Conservation (phyloP, 148 eudicot species). For the Polygonum maritimum region DNA sequence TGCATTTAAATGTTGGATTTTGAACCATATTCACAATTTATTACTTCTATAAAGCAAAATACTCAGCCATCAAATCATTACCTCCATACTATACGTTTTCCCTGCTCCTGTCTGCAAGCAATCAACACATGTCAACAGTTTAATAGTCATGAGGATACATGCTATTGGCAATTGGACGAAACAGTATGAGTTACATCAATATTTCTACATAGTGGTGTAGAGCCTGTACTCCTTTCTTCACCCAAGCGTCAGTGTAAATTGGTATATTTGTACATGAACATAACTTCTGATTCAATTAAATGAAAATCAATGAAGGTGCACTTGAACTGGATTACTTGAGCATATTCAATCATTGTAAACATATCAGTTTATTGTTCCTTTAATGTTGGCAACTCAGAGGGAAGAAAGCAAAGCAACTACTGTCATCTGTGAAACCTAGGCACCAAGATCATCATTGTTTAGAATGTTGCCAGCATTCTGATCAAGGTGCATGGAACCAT, state of each 20-base stretch:
- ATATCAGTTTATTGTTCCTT: neutral
- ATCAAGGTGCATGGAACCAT: neutral
- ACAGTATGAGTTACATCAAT: neutral
- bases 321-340: neutral
- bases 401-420: neutral
- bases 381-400: neutral
- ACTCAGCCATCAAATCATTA: conserved; percentile 15
- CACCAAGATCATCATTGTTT: neutral
- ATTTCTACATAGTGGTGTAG: neutral
- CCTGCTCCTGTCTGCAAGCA: conserved; percentile 86
- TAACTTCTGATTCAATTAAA: neutral
- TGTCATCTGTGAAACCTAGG: neutral
- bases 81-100: conserved; percentile 96
- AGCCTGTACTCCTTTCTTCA: neutral
- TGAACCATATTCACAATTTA: neutral
- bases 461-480: neutral
- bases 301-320: neutral
- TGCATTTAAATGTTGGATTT: neutral
- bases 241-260: neutral
- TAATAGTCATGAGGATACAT: neutral
- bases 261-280: neutral
- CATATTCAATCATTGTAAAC: neutral
- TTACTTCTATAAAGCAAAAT: neutral
- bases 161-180: neutral
- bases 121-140: neutral